Evolutionary conservation across 768 basidiomycete species (phyloP), one percentile per base, ranked within the genome.

Genomic region (Suillus subalutaceus): DNA sequence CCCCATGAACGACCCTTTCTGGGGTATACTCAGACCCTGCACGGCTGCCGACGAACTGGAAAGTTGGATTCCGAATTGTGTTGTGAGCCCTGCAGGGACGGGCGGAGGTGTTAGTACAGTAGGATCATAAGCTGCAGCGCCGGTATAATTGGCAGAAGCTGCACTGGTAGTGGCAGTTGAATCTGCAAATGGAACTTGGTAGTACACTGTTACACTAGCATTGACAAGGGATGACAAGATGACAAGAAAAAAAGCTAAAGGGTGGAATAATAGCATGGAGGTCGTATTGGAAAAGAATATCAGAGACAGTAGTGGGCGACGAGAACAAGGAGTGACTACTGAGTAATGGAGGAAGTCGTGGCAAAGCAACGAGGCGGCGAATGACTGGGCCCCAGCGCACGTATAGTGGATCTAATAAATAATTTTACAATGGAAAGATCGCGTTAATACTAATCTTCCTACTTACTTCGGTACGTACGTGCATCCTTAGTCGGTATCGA

Each of bases 1-100:
- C 0, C 89, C 89, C 61, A 88, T 73, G 41, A 84, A 84, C 53
- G 81, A 80, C 20, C 82, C 82, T 63, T 72, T 72, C 62, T 78
- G 77, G 4, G 75, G 72, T 44, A 80, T 78, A 12, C 66, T 64
- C 16, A 69, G 66, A 6, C 70, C 72, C 18, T 48, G 38, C 4
- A 70, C 48, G 57, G 65, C 40, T 23, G 50, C 40, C 2, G 70
- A 62, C 3, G 56, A 81, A 58, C 73, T 74, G 13, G 66, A 67
- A 53, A 69, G 59, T 57, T 62, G 73, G 0, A 79, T 64, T n/a
- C 56, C 67, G 43, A 55, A 76, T 63, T 53, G 73, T 72, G 56
- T 72, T 23, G 23, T 71, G 69, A 32, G 70, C 48, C 18, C 73
- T 66, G 37, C 63, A 23, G 26, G 76, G 62, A 63, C 70, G 52